Percentiles rank a stretch among this genome's conserved stretches.
phyloP scores from a whole-genome alignment of 208 protist genomes.

The Acanthamoeba healyi region DNA sequence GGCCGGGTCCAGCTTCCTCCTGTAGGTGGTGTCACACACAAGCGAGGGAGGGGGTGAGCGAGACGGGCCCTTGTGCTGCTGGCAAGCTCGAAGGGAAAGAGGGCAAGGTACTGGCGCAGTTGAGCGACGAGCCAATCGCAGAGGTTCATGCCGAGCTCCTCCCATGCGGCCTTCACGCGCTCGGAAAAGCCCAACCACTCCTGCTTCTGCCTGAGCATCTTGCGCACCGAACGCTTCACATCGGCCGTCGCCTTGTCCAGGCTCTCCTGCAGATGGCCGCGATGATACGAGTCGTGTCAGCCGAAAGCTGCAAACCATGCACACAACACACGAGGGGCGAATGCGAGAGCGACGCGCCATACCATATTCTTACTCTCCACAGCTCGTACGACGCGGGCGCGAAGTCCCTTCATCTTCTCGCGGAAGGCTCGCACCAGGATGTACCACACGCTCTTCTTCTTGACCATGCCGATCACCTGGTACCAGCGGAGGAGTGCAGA shows the following conservation, averaged over 20 bases:
- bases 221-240: not conserved
- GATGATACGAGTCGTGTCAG: no score
- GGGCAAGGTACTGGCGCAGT: not conserved
- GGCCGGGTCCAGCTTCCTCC: not conserved
- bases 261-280: not conserved
- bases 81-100: not conserved
- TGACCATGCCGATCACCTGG: slow-evolving; percentile 17
- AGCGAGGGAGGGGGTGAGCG: no score
- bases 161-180: slow-evolving; percentile 3
- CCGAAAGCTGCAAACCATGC: no score
- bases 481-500: not conserved
- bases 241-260: not conserved
- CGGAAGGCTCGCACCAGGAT: slow-evolving; percentile 10
- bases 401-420: slow-evolving; percentile 18
- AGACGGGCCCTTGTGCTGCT: not conserved
- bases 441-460: slow-evolving; percentile 61
- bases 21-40: not conserved
- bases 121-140: not conserved
- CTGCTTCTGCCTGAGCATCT: slow-evolving; percentile 17
- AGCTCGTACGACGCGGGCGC: not conserved
- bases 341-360: no score
- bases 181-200: slow-evolving; percentile 11
- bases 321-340: no score
- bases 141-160: not conserved
- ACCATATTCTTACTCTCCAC: not conserved